Percentiles rank a stretch among this genome's conserved stretches.
These are phyloP conservation scores for Acanthamoeba sp. DNA, from an alignment of 208 protist species.

Conservation along the genomic window DNA sequence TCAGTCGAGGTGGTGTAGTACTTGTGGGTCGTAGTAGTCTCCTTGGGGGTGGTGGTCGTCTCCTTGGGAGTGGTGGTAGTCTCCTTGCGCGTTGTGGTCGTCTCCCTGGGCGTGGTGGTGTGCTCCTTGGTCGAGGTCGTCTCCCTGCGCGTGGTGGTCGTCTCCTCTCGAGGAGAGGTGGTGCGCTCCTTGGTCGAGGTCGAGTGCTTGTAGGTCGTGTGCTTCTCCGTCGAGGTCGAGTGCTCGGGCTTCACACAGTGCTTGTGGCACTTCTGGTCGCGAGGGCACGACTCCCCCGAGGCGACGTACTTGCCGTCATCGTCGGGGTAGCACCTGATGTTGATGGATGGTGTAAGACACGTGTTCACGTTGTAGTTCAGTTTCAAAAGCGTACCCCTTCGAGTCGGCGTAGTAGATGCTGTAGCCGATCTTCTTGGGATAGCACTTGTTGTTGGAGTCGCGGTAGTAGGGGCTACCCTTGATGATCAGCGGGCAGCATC, in stretches of 20 bases:
- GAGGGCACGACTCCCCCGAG: not conserved
- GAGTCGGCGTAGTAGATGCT: slow-evolving; percentile 12
- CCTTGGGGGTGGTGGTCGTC: not conserved
- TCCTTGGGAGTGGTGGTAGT: not conserved
- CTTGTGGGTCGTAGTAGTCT: not conserved
- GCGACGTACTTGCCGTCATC: not conserved
- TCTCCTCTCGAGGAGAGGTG: not conserved
- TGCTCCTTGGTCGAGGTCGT: too few species aligned
- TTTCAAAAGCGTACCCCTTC: not conserved
- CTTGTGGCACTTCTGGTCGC: not conserved
- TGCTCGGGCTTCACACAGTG: not conserved
- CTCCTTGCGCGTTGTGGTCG: not conserved
- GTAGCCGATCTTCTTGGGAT: not conserved
- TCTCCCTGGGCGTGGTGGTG: not conserved
- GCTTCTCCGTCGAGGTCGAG: not conserved
- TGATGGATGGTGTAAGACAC: too few species aligned
- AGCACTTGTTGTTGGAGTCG: slow-evolving; percentile 37
- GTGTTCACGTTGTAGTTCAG: too few species aligned
- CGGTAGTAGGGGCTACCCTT: not conserved
- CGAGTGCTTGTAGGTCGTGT: not conserved
- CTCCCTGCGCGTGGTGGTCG: not conserved
- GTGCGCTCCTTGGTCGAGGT: not conserved
- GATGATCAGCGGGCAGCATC: not conserved
- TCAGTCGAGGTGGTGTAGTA: not conserved
- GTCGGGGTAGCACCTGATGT: not conserved